A percentile compares a stretch with the other conserved stretches of the same genome.
phyloP scores from a whole-genome alignment of 2,329 filamentous ascomycete genomes.

The Albifimbria verrucaria region DNA sequence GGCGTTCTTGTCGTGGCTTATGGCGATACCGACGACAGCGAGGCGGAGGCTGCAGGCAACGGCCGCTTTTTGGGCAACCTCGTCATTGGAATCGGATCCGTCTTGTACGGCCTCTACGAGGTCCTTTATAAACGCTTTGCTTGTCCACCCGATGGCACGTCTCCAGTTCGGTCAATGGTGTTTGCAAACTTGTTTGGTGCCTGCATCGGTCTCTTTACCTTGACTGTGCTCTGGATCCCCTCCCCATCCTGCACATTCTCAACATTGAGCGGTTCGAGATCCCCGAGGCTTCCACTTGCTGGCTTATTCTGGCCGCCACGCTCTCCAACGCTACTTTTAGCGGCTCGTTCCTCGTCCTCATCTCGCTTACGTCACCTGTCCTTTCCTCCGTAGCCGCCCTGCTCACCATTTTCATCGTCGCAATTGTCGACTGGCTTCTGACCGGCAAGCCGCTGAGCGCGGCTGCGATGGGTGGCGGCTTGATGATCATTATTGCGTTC shows the following conservation, averaged over 20 bases:
- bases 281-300: conserved; percentile 72
- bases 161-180: conserved; percentile 83
- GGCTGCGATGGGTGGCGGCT: conserved; percentile 76
- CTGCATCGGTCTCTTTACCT: conserved; percentile 81
- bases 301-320: conserved; percentile 77
- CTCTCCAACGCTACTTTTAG: conserved; percentile 89
- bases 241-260: conserved; percentile 76
- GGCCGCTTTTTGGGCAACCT: conserved; percentile 81
- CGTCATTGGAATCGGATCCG: conserved; percentile 84
- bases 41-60: conserved; percentile 37
- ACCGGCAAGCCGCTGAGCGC: conserved; percentile 73
- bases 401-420: conserved; percentile 95
- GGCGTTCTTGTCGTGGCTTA: conserved; percentile 96
- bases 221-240: conserved; percentile 84
- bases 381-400: conserved; percentile 89
- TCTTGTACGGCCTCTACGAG: conserved; percentile 95
- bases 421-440: conserved; percentile 82
- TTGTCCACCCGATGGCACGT: conserved; percentile 87
- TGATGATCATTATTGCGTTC: conserved; percentile 86
- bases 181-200: conserved; percentile 93
- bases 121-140: conserved; percentile 92
- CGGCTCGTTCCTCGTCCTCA: conserved; percentile 87
- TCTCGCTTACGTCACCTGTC: conserved; percentile 88
- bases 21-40: conserved; percentile 61
- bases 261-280: conserved; percentile 81